These are phyloP conservation scores for Penicillium sp. DNA, from an alignment of 2,329 filamentous ascomycete species.

Conservation along the genomic window DNA sequence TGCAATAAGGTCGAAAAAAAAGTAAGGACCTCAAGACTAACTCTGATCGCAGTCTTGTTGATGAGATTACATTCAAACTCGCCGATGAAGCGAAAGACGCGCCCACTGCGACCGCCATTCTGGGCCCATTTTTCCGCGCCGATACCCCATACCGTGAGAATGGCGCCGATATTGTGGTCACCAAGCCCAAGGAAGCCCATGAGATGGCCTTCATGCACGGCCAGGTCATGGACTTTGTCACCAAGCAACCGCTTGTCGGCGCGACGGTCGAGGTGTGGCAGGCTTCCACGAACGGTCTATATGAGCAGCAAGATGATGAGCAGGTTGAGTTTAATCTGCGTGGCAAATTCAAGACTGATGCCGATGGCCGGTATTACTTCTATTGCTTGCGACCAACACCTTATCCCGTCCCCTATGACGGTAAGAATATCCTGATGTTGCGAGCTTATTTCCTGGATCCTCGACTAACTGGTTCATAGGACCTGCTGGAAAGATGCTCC, in stretches of 20 bases:
- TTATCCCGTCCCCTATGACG: slow-evolving; percentile 61
- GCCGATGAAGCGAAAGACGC: slow-evolving; percentile 57
- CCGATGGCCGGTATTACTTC: slow-evolving; percentile 65
- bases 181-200: slow-evolving; percentile 49
- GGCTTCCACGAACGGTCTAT: slow-evolving; percentile 72
- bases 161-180: slow-evolving; percentile 67
- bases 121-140: slow-evolving; percentile 82
- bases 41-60: slow-evolving; percentile 59
- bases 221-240: slow-evolving; percentile 59
- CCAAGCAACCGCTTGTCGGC: slow-evolving; percentile 66
- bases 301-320: slow-evolving; percentile 73
- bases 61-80: slow-evolving; percentile 76
- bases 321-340: slow-evolving; percentile 76
- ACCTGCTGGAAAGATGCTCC: slow-evolving; percentile 61
- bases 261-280: slow-evolving; percentile 80
- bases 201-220: slow-evolving; percentile 70
- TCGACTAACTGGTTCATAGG: slow-evolving; percentile 37
- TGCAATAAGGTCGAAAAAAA: neutral
- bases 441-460: neutral
- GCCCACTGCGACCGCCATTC: slow-evolving; percentile 75
- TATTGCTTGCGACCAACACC: slow-evolving; percentile 65
- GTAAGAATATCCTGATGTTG: slow-evolving; percentile 21
- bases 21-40: neutral
- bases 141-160: slow-evolving; percentile 72
- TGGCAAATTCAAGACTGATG: slow-evolving; percentile 71